phyloP scores from a whole-genome alignment of 2,329 filamentous ascomycete species.

The Botrytis cinerea region DNA sequence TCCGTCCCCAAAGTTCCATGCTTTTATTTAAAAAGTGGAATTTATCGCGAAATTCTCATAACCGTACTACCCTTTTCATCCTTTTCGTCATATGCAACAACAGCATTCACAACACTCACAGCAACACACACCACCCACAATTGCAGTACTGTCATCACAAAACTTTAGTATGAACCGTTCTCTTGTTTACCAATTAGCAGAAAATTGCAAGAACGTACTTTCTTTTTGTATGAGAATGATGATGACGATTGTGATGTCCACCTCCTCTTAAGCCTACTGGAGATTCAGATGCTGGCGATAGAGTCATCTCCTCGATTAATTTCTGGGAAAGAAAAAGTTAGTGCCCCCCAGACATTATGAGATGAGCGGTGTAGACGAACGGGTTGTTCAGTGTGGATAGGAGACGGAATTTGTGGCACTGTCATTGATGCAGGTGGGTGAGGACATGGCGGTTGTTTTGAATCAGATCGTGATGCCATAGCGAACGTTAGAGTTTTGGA shows the following conservation, averaged over 20 bases:
- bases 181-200: neutral
- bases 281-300: neutral
- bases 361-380: neutral
- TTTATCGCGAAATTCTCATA: neutral
- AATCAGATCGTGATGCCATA: neutral
- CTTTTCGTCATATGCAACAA: neutral
- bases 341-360: neutral
- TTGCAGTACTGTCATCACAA: neutral
- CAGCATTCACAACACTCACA: neutral
- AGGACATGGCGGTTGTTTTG: neutral
- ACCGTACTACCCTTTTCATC: neutral
- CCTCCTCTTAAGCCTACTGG: neutral
- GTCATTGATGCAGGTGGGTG: neutral
- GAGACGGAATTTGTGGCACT: neutral
- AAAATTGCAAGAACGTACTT: neutral
- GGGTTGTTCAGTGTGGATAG: neutral
- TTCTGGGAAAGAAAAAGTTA: neutral
- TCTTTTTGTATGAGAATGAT: constrained; percentile 1
- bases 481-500: neutral
- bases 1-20: no score
- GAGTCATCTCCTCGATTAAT: neutral
- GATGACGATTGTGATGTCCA: neutral
- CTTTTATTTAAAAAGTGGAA: neutral
- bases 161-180: neutral
- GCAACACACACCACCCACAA: neutral